Conservation (phyloP, 352 stramenopile species). For the Halophytophthora batemanensis region DNA sequence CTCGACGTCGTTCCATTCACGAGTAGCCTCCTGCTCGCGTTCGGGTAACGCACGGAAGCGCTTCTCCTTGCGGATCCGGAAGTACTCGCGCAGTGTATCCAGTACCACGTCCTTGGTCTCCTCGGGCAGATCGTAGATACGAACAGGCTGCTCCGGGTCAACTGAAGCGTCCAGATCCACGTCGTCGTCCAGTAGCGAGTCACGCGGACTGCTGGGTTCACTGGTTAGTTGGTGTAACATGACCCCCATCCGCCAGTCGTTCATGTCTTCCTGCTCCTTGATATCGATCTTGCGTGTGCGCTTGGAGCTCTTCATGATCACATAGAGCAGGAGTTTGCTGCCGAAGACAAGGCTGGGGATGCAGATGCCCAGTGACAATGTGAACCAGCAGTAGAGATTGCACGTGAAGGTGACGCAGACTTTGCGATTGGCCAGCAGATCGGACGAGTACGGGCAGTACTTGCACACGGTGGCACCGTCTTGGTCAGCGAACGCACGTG, state of each 20-base stretch:
- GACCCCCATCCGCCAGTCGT: conserved; percentile 62
- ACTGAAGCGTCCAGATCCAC: conserved; percentile 14
- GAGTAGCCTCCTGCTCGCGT: conserved; percentile 19
- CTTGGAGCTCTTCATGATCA: conserved; percentile 41
- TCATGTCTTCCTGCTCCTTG: conserved; percentile 63
- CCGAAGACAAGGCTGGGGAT: conserved; percentile 52
- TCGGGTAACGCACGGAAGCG: conserved; percentile 18
- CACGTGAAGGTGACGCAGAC: conserved; percentile 46
- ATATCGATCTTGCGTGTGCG: conserved; percentile 38
- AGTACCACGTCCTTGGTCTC: conserved; percentile 60
- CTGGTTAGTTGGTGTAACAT: conserved; percentile 58
- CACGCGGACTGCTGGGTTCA: conserved; percentile 25
- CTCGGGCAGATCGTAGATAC: conserved; percentile 57
- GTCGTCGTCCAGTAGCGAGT: conserved; percentile 27
- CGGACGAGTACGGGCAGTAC: conserved; percentile 65
- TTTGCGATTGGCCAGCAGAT: conserved; percentile 32
- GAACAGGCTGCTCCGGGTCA: conserved; percentile 24
- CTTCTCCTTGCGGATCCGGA: conserved; percentile 51
- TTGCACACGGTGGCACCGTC: conserved; percentile 50
- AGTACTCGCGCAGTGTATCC: conserved; percentile 58
- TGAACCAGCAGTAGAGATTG: conserved; percentile 66
- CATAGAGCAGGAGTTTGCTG: conserved; percentile 45
- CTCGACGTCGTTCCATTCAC: conserved; percentile 52
- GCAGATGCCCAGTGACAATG: conserved; percentile 42
- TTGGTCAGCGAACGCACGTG: conserved; percentile 45